Base-by-base conservation (phyloP, 805 yeast species). In the Candida wancherniae region DNA sequence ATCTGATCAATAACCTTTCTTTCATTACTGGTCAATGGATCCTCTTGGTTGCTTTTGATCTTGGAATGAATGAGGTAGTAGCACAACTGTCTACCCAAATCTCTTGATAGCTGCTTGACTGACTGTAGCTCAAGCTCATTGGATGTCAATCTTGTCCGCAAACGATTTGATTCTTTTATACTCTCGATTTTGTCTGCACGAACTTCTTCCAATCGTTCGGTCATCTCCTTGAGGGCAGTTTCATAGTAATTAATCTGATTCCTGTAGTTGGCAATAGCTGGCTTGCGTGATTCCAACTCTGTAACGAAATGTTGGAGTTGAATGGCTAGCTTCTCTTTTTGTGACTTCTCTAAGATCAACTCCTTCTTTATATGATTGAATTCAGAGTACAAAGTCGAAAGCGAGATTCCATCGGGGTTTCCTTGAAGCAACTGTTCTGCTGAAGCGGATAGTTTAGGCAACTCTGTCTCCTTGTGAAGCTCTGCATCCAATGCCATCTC, bases 31-130 rank as follows among this genome's bases (percentile, higher is more conserved):
- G 82, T 71, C 21, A 90, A 58, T 6, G 90, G 84, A 22, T 62
- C 64, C 21, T 74, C 74, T n/a, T 73, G 62, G 29, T 67, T 69
- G 9, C 69, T 73, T 26, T 76, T 68, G 2, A 81, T 61, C 17
- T 76, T 67, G 2, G 84, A 65, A 48, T 83, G 85, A 10, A 81
- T 71, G 22, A 90, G 64, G 21, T 87, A 66, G 28, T 69, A 71
- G 44, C 84, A 85, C n/a, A 92, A 71, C 53, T 90, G 97, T 24
- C 78, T 75, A 5, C 94, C 84, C 22, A 90, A 61, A 48, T 90
- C 97, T 17, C 69, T 59, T 24, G 80, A 72, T 41, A 80, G 77
- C 34, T 70, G 73, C 26, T 70, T 67, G 40, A 82, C 53, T 4
- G 72, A 59, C 10, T 52, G 57, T 9, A 70, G 50, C 42, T 76